phyloP scores from a whole-genome alignment of 371 early-diverging fungal species.

The Mucor piriformis region DNA sequence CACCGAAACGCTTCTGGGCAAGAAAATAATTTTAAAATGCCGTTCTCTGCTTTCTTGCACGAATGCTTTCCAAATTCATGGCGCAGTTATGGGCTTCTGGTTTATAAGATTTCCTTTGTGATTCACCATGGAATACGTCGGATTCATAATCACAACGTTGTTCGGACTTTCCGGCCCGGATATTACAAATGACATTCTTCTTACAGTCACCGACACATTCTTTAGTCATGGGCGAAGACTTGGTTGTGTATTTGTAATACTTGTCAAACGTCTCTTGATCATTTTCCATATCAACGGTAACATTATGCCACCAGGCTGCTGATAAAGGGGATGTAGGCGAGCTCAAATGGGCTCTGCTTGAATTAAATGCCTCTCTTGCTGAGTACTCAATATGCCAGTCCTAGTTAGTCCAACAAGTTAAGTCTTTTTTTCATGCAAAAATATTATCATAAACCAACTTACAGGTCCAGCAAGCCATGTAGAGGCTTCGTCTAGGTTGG shows the following conservation, averaged over 20 bases:
- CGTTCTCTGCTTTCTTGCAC: not conserved
- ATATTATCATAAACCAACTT: constrained; percentile 15
- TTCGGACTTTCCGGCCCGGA: constrained; percentile 60
- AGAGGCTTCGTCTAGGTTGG: constrained; percentile 49
- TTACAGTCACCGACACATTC: constrained; percentile 47
- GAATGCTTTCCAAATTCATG: constrained; percentile 4
- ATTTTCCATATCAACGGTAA: constrained; percentile 54
- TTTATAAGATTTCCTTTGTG: not conserved
- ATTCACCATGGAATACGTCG: constrained; percentile 6
- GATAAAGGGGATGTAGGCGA: constrained; percentile 38
- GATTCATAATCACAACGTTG: constrained; percentile 51
- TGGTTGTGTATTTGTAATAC: constrained; percentile 21
- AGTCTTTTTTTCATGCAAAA: not conserved
- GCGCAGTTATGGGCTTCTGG: constrained; percentile 11
- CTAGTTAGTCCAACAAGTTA: too few relatives aligned
- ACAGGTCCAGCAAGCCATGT: constrained; percentile 45
- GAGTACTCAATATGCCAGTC: constrained; percentile 67
- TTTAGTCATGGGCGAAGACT: constrained; percentile 37
- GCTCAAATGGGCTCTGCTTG: constrained; percentile 24
- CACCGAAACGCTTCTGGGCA: too few relatives aligned
- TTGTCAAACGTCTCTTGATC: constrained; percentile 33
- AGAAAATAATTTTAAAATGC: not conserved
- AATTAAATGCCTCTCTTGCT: constrained; percentile 51
- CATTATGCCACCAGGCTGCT: constrained; percentile 66
- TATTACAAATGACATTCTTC: constrained; percentile 45